phyloP scores from a whole-genome alignment of 352 stramenopile genomes.

The Globisporangium alternatum region DNA sequence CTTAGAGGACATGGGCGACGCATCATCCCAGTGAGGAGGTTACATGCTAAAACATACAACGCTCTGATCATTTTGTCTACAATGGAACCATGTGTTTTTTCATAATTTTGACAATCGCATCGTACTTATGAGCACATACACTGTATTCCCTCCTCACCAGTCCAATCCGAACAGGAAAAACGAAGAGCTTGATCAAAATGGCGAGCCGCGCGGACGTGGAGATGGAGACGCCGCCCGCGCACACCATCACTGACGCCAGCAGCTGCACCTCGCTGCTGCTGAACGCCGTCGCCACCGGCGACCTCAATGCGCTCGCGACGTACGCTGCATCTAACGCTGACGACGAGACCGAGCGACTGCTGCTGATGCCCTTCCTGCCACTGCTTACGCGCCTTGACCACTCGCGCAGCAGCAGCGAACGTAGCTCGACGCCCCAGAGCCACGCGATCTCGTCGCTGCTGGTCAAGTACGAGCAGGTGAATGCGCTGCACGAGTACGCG shows the following conservation, averaged over 20 bases:
- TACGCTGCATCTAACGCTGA: slow-evolving; percentile 2
- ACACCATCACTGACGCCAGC: neutral
- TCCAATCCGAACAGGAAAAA: too few relatives aligned
- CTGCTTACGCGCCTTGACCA: slow-evolving; percentile 47
- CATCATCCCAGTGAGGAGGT: too few relatives aligned
- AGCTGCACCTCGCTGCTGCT: slow-evolving; percentile 15
- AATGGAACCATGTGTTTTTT: too few relatives aligned
- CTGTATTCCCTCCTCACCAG: neutral
- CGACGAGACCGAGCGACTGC: neutral
- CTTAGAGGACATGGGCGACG: too few relatives aligned
- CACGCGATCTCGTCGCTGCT: slow-evolving; percentile 30
- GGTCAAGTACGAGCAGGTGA: slow-evolving; percentile 28
- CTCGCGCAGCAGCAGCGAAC: slow-evolving; percentile 10
- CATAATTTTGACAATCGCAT: neutral
- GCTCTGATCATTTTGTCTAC: too few relatives aligned
- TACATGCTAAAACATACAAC: too few relatives aligned
- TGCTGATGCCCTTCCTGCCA: slow-evolving; percentile 44
- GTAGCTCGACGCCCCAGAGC: neutral
- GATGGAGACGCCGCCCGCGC: neutral
- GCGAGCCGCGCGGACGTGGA: slow-evolving; percentile 7
- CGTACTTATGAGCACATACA: neutral
- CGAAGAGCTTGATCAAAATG: neutral
- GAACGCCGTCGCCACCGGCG: slow-evolving; percentile 21
- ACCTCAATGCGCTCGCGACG: slow-evolving; percentile 22
- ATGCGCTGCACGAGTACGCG: slow-evolving; percentile 43